These are phyloP conservation scores for Yamadazyma conglobata DNA, from an alignment of 1,139 yeast species.

Conservation along the genomic window DNA sequence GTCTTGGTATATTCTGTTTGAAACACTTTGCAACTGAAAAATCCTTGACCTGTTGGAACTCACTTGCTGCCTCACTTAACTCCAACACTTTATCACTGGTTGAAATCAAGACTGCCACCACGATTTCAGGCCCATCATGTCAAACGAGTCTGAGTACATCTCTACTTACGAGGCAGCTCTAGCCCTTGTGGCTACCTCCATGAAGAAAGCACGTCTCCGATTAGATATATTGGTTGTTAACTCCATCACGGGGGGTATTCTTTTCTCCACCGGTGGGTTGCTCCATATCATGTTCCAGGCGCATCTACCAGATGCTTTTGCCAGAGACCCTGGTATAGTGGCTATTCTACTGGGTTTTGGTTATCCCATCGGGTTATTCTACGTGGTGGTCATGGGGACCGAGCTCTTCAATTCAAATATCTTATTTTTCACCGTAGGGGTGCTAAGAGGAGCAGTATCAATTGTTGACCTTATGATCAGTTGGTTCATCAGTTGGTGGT, in stretches of 20 bases:
- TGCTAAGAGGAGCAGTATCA: slow-evolving; percentile 66
- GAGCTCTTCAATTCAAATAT: slow-evolving; percentile 73
- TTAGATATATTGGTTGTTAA: slow-evolving; percentile 55
- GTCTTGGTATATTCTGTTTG: too few species aligned
- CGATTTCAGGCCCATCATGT: slow-evolving; percentile 8
- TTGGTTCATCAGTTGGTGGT: slow-evolving; percentile 67
- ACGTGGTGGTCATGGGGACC: slow-evolving; percentile 69
- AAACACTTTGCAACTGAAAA: too few species aligned
- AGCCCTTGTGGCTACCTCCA: slow-evolving; percentile 78
- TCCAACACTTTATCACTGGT: too few species aligned
- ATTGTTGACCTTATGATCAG: slow-evolving; percentile 58
- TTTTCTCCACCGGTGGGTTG: slow-evolving; percentile 75
- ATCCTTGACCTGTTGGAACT: too few species aligned
- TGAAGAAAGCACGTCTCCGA: slow-evolving; percentile 72
- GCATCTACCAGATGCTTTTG: slow-evolving; percentile 39
- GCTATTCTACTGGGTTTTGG: slow-evolving; percentile 52
- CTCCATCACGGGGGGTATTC: slow-evolving; percentile 65
- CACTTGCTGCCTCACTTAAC: too few species aligned
- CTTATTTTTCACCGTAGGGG: slow-evolving; percentile 63
- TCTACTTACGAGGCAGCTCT: slow-evolving; percentile 78
- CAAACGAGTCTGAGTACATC: slow-evolving; percentile 55
- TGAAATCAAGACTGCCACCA: too few species aligned
- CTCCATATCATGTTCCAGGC: slow-evolving; percentile 55
- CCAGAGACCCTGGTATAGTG: slow-evolving; percentile 51
- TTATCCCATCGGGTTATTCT: slow-evolving; percentile 68